These are phyloP conservation scores for Epithemia pelagica DNA, from an alignment of 108 stramenopile species.

Conservation along the genomic window DNA sequence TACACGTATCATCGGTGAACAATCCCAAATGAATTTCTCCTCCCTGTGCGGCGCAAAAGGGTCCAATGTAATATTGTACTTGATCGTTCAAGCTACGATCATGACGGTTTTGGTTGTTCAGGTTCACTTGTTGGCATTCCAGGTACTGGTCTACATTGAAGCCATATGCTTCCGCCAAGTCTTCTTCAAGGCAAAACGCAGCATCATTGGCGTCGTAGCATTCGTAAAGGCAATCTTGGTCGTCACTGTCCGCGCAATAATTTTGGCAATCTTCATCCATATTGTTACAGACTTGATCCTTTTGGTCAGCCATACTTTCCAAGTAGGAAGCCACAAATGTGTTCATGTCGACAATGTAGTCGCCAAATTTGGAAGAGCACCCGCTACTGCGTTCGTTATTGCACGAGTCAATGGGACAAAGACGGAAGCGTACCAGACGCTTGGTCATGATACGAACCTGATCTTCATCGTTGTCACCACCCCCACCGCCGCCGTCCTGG, in stretches of 20 bases:
- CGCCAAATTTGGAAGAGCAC: constrained; percentile 58
- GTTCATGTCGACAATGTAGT: constrained; percentile 82
- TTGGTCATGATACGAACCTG: constrained; percentile 66
- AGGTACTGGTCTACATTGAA: constrained; percentile 5
- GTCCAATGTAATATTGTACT: constrained; percentile 66
- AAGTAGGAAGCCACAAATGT: constrained; percentile 46
- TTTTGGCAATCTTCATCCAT: background rate
- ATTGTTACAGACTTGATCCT: background rate
- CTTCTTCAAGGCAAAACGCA: constrained; percentile 5
- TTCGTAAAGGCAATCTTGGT: background rate
- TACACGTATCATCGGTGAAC: constrained; percentile 77
- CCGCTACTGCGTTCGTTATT: constrained; percentile 45
- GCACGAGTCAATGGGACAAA: constrained; percentile 64
- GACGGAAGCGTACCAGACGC: constrained; percentile 74
- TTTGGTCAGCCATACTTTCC: constrained; percentile 5
- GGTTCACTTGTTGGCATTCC: background rate
- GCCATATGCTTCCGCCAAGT: constrained; percentile 2
- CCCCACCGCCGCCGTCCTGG: constrained; percentile 42
- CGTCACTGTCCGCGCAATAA: background rate
- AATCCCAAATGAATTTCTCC: constrained; percentile 73
- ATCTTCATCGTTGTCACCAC: constrained; percentile 23
- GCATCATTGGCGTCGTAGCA: background rate
- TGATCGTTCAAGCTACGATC: constrained; percentile 18
- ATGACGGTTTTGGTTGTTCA: constrained; percentile 9
- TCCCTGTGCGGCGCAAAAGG: constrained; percentile 80